These are phyloP conservation scores for Camellia granthamiana DNA, from an alignment of 148 eudicot species.

Conservation along the genomic window DNA sequence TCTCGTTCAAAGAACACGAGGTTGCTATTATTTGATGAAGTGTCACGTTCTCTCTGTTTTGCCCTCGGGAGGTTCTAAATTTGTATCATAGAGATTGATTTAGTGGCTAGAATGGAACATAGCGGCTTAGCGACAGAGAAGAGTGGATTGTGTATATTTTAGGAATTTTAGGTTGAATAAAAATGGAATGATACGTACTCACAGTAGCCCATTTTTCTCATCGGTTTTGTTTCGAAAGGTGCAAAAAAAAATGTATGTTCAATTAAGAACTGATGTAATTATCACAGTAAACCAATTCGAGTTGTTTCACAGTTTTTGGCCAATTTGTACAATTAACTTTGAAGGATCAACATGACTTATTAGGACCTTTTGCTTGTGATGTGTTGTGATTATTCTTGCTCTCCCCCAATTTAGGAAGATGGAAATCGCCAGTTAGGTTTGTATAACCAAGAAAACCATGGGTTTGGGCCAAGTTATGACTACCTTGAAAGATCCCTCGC, in stretches of 20 bases:
- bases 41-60: neutral
- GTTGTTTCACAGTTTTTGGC: neutral
- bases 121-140: neutral
- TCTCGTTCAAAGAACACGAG: neutral
- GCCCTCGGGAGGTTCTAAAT: neutral
- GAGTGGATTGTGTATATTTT: slow-evolving; percentile 14
- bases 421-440: too few species aligned
- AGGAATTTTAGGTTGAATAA: neutral
- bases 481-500: too few species aligned
- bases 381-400: too few species aligned
- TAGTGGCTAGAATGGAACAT: slow-evolving; percentile 10
- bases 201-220: slow-evolving; percentile 10
- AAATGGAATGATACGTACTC: neutral
- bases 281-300: neutral
- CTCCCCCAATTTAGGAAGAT: too few species aligned
- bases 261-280: slow-evolving; percentile 3
- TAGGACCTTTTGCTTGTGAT: neutral
- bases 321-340: neutral
- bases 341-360: neutral
- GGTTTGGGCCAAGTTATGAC: too few species aligned
- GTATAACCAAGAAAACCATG: too few species aligned
- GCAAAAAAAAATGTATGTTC: neutral
- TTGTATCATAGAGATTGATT: slow-evolving; percentile 22
- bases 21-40: neutral
- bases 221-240: neutral